Evolutionary conservation across 2,329 filamentous ascomycete species (phyloP).

Genomic region (Colletotrichum endophyticum): DNA sequence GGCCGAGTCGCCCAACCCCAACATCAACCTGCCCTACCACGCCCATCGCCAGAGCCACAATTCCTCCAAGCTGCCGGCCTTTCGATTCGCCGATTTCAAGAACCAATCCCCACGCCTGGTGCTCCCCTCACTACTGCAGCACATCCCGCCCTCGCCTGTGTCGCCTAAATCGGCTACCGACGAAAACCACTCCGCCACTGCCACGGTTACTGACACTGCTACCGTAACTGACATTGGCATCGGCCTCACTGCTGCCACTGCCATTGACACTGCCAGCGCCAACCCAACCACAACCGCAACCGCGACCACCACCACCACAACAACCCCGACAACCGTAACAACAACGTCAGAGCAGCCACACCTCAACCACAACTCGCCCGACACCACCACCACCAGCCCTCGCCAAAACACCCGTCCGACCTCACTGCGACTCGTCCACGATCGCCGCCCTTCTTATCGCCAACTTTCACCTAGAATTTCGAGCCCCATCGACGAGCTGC

Average conservation of each 20-base stretch:
- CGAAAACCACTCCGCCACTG: constrained; percentile 19
- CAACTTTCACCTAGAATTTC: constrained; percentile 23
- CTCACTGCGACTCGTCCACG: constrained; percentile 5
- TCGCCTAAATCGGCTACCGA: constrained; percentile 35
- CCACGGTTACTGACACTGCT: background rate
- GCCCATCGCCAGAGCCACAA: constrained; percentile 58
- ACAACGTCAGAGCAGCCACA: constrained; percentile 19
- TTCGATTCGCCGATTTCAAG: constrained; percentile 56
- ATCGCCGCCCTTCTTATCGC: constrained; percentile 11
- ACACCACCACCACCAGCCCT: background rate
- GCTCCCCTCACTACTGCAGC: constrained; percentile 34
- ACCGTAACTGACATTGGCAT: background rate
- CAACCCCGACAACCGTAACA: background rate
- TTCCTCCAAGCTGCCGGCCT: constrained; percentile 60
- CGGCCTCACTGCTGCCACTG: background rate
- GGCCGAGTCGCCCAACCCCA: constrained; percentile 18
- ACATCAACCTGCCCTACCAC: constrained; percentile 42
- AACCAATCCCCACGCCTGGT: constrained; percentile 28
- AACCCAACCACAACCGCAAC: background rate
- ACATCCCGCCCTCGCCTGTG: constrained; percentile 44
- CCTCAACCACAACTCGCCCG: background rate
- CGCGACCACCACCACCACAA: background rate
- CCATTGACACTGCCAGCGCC: background rate
- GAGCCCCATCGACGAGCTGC: constrained; percentile 14
- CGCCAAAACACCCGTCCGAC: constrained; percentile 7